Conservation (phyloP, 352 stramenopile species). For the Stephanocyclus meneghinianus region DNA sequence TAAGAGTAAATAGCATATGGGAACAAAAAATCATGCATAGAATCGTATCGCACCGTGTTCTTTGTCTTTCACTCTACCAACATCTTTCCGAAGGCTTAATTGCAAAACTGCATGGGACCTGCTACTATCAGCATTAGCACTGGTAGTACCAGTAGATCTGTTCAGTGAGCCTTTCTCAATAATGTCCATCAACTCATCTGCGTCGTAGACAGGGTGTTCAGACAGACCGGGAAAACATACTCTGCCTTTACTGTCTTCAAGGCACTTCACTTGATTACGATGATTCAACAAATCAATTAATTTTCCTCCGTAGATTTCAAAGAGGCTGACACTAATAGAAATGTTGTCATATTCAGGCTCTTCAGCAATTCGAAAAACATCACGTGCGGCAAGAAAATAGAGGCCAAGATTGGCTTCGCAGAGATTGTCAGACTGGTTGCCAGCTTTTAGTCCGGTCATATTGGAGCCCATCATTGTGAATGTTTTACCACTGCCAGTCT, state of each 20-base stretch:
- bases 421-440: constrained; percentile 51
- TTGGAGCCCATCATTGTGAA: constrained; percentile 90
- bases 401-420: constrained; percentile 70
- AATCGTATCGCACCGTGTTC: constrained; percentile 55
- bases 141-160: constrained; percentile 78
- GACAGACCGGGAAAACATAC: constrained; percentile 94
- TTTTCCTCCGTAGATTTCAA: constrained; percentile 96
- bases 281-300: constrained; percentile 93
- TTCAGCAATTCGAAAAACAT: constrained; percentile 81
- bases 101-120: constrained; percentile 79
- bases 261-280: constrained; percentile 88
- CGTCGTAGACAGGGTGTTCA: constrained; percentile 86
- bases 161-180: constrained; percentile 84
- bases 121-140: constrained; percentile 76
- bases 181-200: constrained; percentile 90
- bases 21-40: neutral
- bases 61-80: constrained; percentile 58
- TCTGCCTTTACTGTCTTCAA: constrained; percentile 91
- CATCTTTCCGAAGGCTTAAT: constrained; percentile 70
- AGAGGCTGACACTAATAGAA: constrained; percentile 90
- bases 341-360: constrained; percentile 77
- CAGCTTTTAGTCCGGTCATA: constrained; percentile 71
- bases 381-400: constrained; percentile 81
- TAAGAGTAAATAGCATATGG: neutral
- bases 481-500: constrained; percentile 87